Conservation (phyloP, 164 flowering plant species). For the Euptelea pleiosperma region DNA sequence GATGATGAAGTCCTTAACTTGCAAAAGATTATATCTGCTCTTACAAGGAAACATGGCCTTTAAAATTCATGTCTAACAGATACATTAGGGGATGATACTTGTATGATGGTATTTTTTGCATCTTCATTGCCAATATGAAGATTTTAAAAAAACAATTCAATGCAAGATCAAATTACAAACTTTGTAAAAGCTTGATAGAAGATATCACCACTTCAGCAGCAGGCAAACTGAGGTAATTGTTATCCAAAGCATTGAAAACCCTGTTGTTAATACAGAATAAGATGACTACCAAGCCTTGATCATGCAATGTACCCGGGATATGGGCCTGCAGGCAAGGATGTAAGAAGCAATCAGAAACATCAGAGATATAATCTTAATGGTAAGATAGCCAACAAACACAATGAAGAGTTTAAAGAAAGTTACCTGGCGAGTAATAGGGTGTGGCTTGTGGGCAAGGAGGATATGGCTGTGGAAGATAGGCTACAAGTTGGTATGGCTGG, state of each 20-base stretch:
- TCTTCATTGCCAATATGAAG: not conserved
- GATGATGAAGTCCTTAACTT: slow-evolving; percentile 39
- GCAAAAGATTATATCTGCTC: slow-evolving; percentile 50
- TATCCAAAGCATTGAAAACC: not conserved
- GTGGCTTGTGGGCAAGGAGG: too few species aligned
- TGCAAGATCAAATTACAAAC: too few species aligned
- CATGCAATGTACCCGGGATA: slow-evolving; percentile 28
- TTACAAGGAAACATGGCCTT: slow-evolving; percentile 55
- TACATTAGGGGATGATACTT: not conserved
- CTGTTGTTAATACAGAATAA: too few species aligned
- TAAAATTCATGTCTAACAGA: slow-evolving; percentile 11
- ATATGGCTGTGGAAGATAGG: too few species aligned
- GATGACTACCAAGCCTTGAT: not conserved
- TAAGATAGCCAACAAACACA: not conserved
- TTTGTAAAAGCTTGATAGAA: too few species aligned
- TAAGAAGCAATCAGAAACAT: not conserved
- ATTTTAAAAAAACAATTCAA: not conserved
- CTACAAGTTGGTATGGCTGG: too few species aligned
- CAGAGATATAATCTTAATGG: not conserved
- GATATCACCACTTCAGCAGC: too few species aligned
- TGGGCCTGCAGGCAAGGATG: slow-evolving; percentile 20
- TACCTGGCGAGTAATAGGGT: too few species aligned
- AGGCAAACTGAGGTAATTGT: too few species aligned
- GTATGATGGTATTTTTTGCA: not conserved
- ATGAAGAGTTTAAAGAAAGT: not conserved